Evolutionary conservation across 1,284 basidiomycete species (phyloP).

Genomic region (Prillingera fragicola): DNA sequence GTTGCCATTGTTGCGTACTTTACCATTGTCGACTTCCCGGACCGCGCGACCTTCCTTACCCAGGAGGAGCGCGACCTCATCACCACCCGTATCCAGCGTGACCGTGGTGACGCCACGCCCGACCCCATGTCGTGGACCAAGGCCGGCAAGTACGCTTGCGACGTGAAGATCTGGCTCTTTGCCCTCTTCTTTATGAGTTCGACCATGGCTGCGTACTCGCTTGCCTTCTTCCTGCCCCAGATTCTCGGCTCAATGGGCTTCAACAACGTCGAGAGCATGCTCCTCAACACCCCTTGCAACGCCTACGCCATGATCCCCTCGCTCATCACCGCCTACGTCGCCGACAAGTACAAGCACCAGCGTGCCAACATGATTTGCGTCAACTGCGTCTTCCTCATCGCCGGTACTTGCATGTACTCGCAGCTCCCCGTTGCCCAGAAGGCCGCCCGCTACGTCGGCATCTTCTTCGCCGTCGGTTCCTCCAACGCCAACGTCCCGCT

Average conservation of each 20-base stretch:
- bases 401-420: conserved; percentile 11
- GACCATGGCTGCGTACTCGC: conserved; percentile 17
- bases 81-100: conserved; percentile 47
- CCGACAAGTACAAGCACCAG: conserved; percentile 33
- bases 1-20: conserved; percentile 19
- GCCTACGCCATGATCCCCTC: too few species aligned
- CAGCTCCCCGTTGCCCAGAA: conserved; percentile 5
- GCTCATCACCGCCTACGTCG: conserved; percentile 37
- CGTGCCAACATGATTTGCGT: background rate
- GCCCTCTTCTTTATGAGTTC: conserved; percentile 45
- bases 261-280: too few species aligned
- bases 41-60: conserved; percentile 50
- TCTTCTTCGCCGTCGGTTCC: conserved; percentile 48
- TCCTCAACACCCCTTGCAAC: too few species aligned
- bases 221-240: conserved; percentile 48
- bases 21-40: conserved; percentile 50
- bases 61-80: conserved; percentile 45
- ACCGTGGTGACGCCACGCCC: conserved; percentile 48
- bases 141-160: conserved; percentile 35
- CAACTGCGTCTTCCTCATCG: background rate
- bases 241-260: too few species aligned
- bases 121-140: conserved; percentile 45
- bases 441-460: conserved; percentile 45
- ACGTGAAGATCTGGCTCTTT: conserved; percentile 50
- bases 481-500: conserved; percentile 32